Base-by-base conservation (phyloP, 2,329 filamentous ascomycete species). In the Metarhizium guizhouense region DNA sequence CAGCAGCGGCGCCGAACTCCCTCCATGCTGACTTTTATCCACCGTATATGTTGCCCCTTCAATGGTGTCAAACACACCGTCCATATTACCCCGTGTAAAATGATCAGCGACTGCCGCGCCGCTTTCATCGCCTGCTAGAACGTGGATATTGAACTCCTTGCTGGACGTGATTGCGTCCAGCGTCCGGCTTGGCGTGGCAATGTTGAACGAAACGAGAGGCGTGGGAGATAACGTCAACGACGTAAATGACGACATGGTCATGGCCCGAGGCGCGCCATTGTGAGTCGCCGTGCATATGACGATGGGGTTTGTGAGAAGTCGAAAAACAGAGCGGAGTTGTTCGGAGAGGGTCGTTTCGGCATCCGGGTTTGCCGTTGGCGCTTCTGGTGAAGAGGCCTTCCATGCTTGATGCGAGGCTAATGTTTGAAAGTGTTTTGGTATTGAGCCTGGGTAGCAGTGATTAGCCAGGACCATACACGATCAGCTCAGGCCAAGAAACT, bases 181-280 rank as follows among this genome's bases (percentile, higher is more conserved):
- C 13, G 81, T 83, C 13, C 77, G 74, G 64, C 79, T 82, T 20
- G 81, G 81, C 32, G 76, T 72, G 29, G 74, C 74, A 51, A 84
- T 73, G 68, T 84, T 84, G 71, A 84, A 83, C 0, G 75, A 77
- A 6, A 84, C 67, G 11, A 79, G 69, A 1, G 80, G 80, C 30
- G 68, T 72, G 0, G 80, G 80, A n/a, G 64, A 60, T 18, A 83
- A 71, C 16, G 77, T 74, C 30, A 84, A 67, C 0, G 79, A 82
- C 2, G 80, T 80, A 59, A 84, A 77, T 2, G 80, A 83, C 6
- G 81, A 83, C 72, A 83, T 80, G 36, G 81, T 83, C 75, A 84
- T 80, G 51, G 75, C 81, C 36, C 76, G 72, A 6, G 75, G 64
- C 45, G 62, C 54, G 57, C 66, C 25, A 36, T 64, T 59, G 40